Evolutionary conservation across 1,284 basidiomycete genomes (phyloP).

Genomic region (Apiotrichum gamsii): DNA sequence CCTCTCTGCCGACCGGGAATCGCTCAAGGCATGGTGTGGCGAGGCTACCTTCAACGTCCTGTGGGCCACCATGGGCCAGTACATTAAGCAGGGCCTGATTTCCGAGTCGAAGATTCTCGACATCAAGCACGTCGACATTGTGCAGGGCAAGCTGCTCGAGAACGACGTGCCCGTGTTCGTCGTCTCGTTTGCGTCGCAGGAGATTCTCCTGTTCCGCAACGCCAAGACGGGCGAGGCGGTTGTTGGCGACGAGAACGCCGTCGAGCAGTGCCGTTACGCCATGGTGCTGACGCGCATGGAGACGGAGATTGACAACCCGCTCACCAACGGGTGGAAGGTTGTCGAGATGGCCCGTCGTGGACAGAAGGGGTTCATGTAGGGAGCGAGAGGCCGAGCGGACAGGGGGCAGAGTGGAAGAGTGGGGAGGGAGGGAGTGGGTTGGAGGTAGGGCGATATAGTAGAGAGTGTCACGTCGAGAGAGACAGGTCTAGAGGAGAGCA

Average conservation of each 20-base stretch:
- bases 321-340: slow-evolving; percentile 98
- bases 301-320: slow-evolving; percentile 78
- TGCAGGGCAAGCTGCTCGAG: slow-evolving; percentile 72
- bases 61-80: slow-evolving; percentile 96
- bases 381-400: not conserved
- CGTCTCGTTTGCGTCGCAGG: slow-evolving; percentile 90
- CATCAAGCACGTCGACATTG: slow-evolving; percentile 87
- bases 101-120: slow-evolving; percentile 88
- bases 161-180: slow-evolving; percentile 84
- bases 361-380: slow-evolving; percentile 22
- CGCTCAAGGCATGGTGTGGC: slow-evolving; percentile 84
- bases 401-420: too few species aligned
- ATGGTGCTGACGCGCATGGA: slow-evolving; percentile 84
- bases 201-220: slow-evolving; percentile 85
- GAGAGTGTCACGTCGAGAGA: too few species aligned
- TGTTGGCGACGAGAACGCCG: slow-evolving; percentile 79
- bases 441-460: too few species aligned
- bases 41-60: slow-evolving; percentile 96
- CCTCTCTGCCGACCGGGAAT: slow-evolving; percentile 76
- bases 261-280: slow-evolving; percentile 89
- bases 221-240: slow-evolving; percentile 76
- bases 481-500: too few species aligned
- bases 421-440: not conserved
- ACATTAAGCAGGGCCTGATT: slow-evolving; percentile 78
- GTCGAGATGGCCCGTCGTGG: slow-evolving; percentile 56